Evolutionary conservation across 345 rosid genomes (phyloP), one percentile per base, ranked within the genome.

Genomic region (Salix suchowensis): DNA sequence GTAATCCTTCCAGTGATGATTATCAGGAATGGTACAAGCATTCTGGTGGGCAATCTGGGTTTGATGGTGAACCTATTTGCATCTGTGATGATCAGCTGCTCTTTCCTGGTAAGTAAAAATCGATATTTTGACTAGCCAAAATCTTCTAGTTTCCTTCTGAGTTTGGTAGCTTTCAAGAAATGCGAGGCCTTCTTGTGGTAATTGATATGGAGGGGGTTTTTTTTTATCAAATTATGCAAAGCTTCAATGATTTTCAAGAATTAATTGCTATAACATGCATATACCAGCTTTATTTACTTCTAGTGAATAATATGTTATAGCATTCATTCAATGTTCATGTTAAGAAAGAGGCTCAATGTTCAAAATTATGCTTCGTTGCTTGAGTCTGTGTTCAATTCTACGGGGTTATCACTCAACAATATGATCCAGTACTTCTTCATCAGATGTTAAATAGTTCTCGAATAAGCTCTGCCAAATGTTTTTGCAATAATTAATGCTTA

Each of bases 11-110:
- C 30, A 58, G 32, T 28, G 82, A 70, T 23, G 79, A 78, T 65
- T 86, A 86, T n/a, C 30, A 13, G 0, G 6, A 8, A 6, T 84
- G 89, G 70, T 6, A 0, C 52, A 10, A 30, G 39, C 61, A 48
- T 32, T 75, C 70, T 9, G 80, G 78, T 23, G 79, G 87, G 21
- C 39, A 68, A 15, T 85, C 87, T 24, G 89, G 87, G 75, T 84
- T 86, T n/a, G n/a, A 84, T 73, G 23, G 79, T 13, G 24, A 44
- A 21, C 70, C 79, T 3, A 48, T 84, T 15, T 83, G 89, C 62
- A 75, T 83, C 30, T 83, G 86, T 64, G 73, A 72, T 16, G 80
- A 78, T 77, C 75, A 37, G 23, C 42, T n/a, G n/a, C n/a, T 77
- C 40, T 88, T 88, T 66, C 70, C 73, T 68, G 81, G 84, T 73